Conservation (phyloP, 306 rosid genomes). For the Calophaca sinica region DNA sequence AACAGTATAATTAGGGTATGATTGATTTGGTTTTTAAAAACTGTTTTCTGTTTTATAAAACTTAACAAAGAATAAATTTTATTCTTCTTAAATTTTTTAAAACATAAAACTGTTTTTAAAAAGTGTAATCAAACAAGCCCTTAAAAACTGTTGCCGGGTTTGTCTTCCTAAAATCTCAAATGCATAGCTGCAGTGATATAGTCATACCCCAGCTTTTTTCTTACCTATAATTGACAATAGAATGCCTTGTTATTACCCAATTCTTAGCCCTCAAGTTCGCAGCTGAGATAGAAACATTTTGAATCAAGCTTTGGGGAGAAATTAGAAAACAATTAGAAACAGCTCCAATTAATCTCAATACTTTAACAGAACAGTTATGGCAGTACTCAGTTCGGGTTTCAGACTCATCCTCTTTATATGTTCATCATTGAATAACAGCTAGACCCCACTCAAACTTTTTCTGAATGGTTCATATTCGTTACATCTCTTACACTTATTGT, state of each 20-base stretch:
- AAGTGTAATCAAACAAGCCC: too few species aligned
- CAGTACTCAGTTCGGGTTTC: not conserved
- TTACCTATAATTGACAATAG: too few species aligned
- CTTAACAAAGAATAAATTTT: too few species aligned
- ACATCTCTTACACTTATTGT: conserved; percentile 1
- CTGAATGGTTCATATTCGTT: not conserved
- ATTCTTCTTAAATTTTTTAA: too few species aligned
- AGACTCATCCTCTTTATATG: not conserved
- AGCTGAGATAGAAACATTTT: not conserved
- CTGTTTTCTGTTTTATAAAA: too few species aligned
- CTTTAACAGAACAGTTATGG: not conserved
- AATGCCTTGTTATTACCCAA: too few species aligned
- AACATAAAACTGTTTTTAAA: too few species aligned
- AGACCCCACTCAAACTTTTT: too few species aligned
- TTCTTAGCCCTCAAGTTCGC: not conserved
- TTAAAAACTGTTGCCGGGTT: not conserved
- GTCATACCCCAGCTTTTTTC: too few species aligned
- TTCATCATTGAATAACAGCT: not conserved
- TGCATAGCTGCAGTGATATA: not conserved
- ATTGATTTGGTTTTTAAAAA: too few species aligned
- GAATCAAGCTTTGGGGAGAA: not conserved
- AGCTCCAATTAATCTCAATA: too few species aligned
- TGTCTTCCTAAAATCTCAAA: conserved; percentile 11
- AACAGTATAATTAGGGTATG: too few species aligned
- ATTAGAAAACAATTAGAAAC: conserved; percentile 1